phyloP scores from a whole-genome alignment of 2,329 filamentous ascomycete species.

The Epichloe sp. region DNA sequence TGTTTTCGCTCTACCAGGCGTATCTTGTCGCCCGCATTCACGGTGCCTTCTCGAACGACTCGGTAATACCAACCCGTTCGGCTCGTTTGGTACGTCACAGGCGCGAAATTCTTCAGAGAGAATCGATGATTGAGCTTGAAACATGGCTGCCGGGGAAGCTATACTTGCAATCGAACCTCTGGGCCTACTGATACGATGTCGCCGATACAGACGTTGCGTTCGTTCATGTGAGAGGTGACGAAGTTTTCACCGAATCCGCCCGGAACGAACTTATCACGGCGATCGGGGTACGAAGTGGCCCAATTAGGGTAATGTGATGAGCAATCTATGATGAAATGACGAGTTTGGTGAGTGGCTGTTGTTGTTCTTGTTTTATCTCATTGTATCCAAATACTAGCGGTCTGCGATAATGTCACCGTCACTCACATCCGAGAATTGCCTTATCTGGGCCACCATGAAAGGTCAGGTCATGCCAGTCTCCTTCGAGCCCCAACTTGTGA shows the following conservation, averaged over 20 bases:
- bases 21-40: slow-evolving; percentile 44
- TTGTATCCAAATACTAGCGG: background rate
- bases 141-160: slow-evolving; percentile 49
- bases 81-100: slow-evolving; percentile 39
- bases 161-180: slow-evolving; percentile 42
- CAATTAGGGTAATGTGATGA: slow-evolving; percentile 44
- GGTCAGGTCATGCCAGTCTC: slow-evolving; percentile 48
- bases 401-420: background rate
- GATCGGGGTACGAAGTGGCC: slow-evolving; percentile 37
- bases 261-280: slow-evolving; percentile 35
- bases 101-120: slow-evolving; percentile 47
- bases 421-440: slow-evolving; percentile 44
- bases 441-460: slow-evolving; percentile 52
- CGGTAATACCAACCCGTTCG: slow-evolving; percentile 56
- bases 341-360: background rate
- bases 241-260: slow-evolving; percentile 56
- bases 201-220: slow-evolving; percentile 52
- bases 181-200: slow-evolving; percentile 42
- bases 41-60: slow-evolving; percentile 39
- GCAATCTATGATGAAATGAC: slow-evolving; percentile 33
- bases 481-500: slow-evolving; percentile 35
- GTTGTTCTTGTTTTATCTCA: too few relatives aligned
- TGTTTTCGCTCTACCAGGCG: slow-evolving; percentile 38
- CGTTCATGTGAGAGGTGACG: slow-evolving; percentile 43
- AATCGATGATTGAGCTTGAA: slow-evolving; percentile 57